These are phyloP conservation scores for Harringtonia lauricola DNA, from an alignment of 2,329 filamentous ascomycete genomes.

Conservation along the genomic window DNA sequence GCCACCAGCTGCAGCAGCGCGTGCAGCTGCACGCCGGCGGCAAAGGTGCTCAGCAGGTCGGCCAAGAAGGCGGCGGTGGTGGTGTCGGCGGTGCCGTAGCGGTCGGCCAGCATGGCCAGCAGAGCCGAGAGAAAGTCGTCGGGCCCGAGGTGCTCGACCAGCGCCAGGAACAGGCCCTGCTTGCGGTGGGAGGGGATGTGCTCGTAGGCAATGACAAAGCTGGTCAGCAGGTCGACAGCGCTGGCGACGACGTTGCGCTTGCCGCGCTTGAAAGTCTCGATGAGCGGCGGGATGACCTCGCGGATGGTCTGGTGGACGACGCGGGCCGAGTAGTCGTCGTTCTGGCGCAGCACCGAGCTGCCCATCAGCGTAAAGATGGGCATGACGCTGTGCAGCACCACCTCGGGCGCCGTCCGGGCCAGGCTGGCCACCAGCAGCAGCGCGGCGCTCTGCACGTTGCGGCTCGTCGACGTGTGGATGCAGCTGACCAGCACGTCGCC, in stretches of 20 bases:
- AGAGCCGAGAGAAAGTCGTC: constrained; percentile 83
- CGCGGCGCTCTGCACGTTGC: constrained; percentile 87
- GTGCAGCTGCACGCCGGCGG: constrained; percentile 64
- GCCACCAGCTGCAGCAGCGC: constrained; percentile 68
- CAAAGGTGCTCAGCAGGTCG: constrained; percentile 63
- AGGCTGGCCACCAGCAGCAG: constrained; percentile 79
- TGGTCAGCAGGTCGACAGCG: constrained; percentile 81
- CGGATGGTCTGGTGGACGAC: constrained; percentile 93
- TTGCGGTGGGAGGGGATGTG: constrained; percentile 85
- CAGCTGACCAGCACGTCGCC: constrained; percentile 90
- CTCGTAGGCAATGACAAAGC: constrained; percentile 92
- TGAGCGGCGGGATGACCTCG: constrained; percentile 83
- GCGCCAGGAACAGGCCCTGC: constrained; percentile 69
- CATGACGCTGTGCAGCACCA: constrained; percentile 96
- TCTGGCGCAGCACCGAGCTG: constrained; percentile 78
- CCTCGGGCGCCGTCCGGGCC: constrained; percentile 76
- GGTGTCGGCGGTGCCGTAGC: constrained; percentile 66
- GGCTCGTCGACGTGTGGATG: constrained; percentile 81
- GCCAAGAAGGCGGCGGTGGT: constrained; percentile 67
- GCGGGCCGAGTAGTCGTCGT: constrained; percentile 92
- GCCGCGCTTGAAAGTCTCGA: constrained; percentile 72
- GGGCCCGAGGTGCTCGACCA: constrained; percentile 75
- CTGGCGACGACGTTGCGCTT: constrained; percentile 69
- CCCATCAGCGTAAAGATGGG: constrained; percentile 99
- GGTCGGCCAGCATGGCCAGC: constrained; percentile 80